A percentile compares a stretch with the other conserved stretches of the same genome.
Evolutionary conservation across 257 asterid genomes (phyloP).

Genomic region (Ocimum tenuiflorum): DNA sequence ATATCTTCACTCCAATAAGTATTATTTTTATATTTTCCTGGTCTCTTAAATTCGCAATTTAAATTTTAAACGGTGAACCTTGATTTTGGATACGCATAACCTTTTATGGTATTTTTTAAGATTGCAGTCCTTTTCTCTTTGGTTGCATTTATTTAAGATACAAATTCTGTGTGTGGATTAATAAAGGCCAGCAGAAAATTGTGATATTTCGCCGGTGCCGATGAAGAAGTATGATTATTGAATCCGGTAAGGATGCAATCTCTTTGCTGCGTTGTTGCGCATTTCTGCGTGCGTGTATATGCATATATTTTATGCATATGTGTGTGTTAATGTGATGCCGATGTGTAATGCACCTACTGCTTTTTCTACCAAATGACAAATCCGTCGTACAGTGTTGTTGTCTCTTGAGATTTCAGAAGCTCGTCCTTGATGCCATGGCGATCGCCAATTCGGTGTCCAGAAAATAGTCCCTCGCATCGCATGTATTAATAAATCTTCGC

Average conservation of each 20-base stretch:
- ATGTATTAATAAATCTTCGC: neutral
- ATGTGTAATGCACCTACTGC: constrained; percentile 24
- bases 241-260: neutral
- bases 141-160: too few relatives aligned
- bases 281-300: too few relatives aligned
- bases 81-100: too few relatives aligned
- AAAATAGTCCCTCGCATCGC: neutral
- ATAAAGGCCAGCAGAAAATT: neutral
- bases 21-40: too few relatives aligned
- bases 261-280: neutral
- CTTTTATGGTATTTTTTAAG: too few relatives aligned
- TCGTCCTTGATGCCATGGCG: neutral
- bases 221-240: neutral
- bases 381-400: neutral
- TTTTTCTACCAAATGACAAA: neutral
- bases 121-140: too few relatives aligned
- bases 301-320: neutral
- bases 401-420: constrained; percentile 1
- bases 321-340: constrained; percentile 9
- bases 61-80: too few relatives aligned
- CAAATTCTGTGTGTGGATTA: too few relatives aligned
- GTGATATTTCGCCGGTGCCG: neutral
- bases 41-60: too few relatives aligned
- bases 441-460: constrained; percentile 10
- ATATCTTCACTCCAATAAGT: too few relatives aligned